Evolutionary conservation across 306 rosid species (phyloP), one percentile per base, ranked within the genome.

Genomic region (Prunus armeniaca): DNA sequence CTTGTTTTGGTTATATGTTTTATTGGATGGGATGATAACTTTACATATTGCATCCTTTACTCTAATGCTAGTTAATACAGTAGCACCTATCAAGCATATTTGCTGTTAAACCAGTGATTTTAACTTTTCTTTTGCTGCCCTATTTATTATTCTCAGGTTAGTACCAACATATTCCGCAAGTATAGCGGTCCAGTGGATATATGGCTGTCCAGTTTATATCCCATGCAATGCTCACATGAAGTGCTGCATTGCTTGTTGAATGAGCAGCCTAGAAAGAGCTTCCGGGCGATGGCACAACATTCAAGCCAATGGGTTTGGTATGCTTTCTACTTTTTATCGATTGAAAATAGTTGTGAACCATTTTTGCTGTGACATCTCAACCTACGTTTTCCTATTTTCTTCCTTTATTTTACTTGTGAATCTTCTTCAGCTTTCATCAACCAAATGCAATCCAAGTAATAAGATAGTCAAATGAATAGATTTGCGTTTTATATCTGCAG

Each of bases 251-350:
- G 90, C 91, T 78, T 92, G 85, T 72, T 80, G 65, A 90, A 89
- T 65, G 92, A 88, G 74, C 84, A 81, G 60, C 86, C 89, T 7
- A 78, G 58, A 12, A 85, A 88, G 81, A 95, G 93, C 86, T 84
- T 86, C 79, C 80, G 55, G 0, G 98, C 96, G 9, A 95, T 92
- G 96, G 90, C 97, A 51, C 96, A 88, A 71, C 97, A 92, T 82
- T 68, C 91, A 50, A 95, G 97, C 87, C 96, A 92, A 79, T 95
- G 97, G 98, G 90, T 89, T 61, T 92, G 98, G 98, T 95, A 87
- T 54, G 58, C 54, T 22, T 81, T 65, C 38, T 72, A 69, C 78
- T 71, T 38, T 5, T 66, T 79, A 11, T 71, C 58, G 49, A 25
- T 47, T 4, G 41, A 66, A 74, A 77, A 20, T 46, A 28, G 7